Evolutionary conservation across 257 asterid genomes (phyloP), one percentile per base, ranked within the genome.

Genomic region (Scutellaria barbata): DNA sequence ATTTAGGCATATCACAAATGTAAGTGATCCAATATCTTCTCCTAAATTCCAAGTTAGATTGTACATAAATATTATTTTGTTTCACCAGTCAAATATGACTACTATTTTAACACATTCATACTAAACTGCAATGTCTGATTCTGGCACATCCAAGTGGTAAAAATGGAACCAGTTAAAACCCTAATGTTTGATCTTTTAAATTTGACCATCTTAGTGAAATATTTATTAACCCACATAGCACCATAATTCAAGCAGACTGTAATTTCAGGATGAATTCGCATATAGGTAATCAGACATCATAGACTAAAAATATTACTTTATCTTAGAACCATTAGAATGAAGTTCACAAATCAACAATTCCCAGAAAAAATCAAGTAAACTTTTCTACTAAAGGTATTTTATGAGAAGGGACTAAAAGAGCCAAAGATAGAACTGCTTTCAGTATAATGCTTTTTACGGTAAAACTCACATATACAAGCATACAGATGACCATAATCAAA

Each of bases 241-340:
- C 45, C 46, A 57, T 47, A 30, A 2, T 25, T 57, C 3, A 40
- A 45, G 68, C 67, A 70, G 12, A 42, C 37, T 40, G 22, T 17
- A 69, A 10, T 46, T 46, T 68, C 30, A 30, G 51, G 64, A 53
- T 6, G 55, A 8, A 57, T 66, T 42, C 56, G 51, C 67, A 57
- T 46, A 46, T 56, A 10, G 48, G 48, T 39, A 42, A 69, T 43
- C 48, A 22, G 58, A 43, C 35, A 69, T 16, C 56, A n/a, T 45
- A 43, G 65, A 41, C 16, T 45, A 58, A 33, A 46, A 58, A 13
- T 39, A 39, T 40, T 60, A 35, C 46, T 33, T 65, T 25, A 46
- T 71, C 68, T 30, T 30, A 30, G 35, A 30, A 30, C 35, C 63
- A 68, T 35, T 18, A 39, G 20, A 56, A 39, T 63, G 20, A n/a